Evolutionary conservation across 768 basidiomycete genomes (phyloP).

Genomic region (Podaxis carcinomalis): DNA sequence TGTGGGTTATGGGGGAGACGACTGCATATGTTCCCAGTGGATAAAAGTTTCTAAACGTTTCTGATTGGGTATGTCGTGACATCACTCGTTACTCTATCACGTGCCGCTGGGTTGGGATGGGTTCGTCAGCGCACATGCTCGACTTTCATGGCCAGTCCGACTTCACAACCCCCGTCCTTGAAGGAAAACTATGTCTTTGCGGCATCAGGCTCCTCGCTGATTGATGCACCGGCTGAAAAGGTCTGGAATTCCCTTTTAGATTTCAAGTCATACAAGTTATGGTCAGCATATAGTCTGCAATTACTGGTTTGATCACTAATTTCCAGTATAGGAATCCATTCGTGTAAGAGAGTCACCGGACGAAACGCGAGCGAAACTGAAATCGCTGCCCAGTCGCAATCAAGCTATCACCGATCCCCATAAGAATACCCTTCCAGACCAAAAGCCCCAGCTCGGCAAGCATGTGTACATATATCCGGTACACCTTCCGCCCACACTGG

Average conservation of each 20-base stretch:
- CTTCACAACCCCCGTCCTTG: slow-evolving; percentile 28
- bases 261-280: slow-evolving; percentile 58
- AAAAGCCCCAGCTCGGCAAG: slow-evolving; percentile 44
- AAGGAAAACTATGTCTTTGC: slow-evolving; percentile 41
- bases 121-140: background rate
- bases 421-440: slow-evolving; percentile 38
- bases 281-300: slow-evolving; percentile 31
- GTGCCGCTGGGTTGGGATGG: too few relatives aligned
- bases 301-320: background rate
- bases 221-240: slow-evolving; percentile 56
- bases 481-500: slow-evolving; percentile 59
- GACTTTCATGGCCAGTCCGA: background rate
- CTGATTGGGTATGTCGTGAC: background rate
- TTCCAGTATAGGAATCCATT: slow-evolving; percentile 57
- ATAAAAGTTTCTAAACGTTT: background rate
- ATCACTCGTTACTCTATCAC: too few relatives aligned
- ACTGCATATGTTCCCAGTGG: background rate
- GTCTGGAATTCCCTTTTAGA: slow-evolving; percentile 63
- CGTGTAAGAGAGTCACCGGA: slow-evolving; percentile 37
- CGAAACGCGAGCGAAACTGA: slow-evolving; percentile 1
- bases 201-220: slow-evolving; percentile 40
- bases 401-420: slow-evolving; percentile 32
- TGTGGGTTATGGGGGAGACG: too few relatives aligned
- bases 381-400: slow-evolving; percentile 39
- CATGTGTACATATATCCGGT: slow-evolving; percentile 44